Percentiles rank a stretch among this genome's conserved stretches.
phyloP scores from a whole-genome alignment of 306 rosid species.

The Pueraria montana region DNA sequence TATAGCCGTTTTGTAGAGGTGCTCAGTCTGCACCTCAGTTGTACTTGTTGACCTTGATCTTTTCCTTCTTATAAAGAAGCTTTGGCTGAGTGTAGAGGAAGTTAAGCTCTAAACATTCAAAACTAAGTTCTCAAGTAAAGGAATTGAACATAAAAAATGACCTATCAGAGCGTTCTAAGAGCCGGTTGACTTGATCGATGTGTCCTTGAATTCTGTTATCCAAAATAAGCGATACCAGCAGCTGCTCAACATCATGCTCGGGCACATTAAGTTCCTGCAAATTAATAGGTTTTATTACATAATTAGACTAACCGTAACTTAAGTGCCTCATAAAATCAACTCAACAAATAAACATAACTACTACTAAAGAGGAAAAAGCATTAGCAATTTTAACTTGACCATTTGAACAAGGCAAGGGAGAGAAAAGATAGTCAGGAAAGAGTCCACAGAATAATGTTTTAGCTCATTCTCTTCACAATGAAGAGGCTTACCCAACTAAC shows the following conservation, averaged over 20 bases:
- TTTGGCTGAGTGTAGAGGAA: too few relatives aligned
- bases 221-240: constrained; percentile 77
- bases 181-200: constrained; percentile 97
- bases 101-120: too few relatives aligned
- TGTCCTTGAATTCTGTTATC: constrained; percentile 96
- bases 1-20: too few relatives aligned
- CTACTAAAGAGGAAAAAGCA: constrained; percentile 7
- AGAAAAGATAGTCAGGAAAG: background rate
- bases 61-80: too few relatives aligned
- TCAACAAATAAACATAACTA: constrained; percentile 23
- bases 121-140: too few relatives aligned
- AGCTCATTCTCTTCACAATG: constrained; percentile 33
- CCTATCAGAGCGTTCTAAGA: constrained; percentile 94
- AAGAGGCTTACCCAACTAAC: constrained; percentile 29
- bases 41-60: too few relatives aligned
- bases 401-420: background rate
- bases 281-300: constrained; percentile 34
- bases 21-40: too few relatives aligned
- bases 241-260: constrained; percentile 74
- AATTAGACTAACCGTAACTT: constrained; percentile 13
- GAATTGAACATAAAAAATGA: constrained; percentile 30
- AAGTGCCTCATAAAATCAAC: constrained; percentile 4
- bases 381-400: background rate
- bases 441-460: background rate
- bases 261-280: constrained; percentile 72